phyloP scores from a whole-genome alignment of 129 eudicot genomes.

The Chrysanthemum makinoi region DNA sequence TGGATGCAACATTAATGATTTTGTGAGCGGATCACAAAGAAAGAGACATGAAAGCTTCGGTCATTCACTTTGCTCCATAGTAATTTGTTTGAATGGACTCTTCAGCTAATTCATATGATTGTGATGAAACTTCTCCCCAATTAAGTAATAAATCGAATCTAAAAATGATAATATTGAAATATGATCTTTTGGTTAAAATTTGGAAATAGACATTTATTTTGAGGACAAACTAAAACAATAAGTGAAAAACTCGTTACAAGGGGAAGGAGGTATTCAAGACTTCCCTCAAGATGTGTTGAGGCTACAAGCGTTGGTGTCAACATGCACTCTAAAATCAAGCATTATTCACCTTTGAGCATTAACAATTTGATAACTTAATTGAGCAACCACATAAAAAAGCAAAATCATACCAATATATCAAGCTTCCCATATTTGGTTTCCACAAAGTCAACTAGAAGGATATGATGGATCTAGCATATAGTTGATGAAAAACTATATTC shows the following conservation, averaged over 20 bases:
- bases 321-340: constrained; percentile 31
- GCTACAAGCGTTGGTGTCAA: constrained; percentile 18
- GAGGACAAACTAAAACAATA: too few species aligned
- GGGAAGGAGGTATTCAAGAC: too few species aligned
- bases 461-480: constrained; percentile 47
- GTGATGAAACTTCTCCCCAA: constrained; percentile 30
- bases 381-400: background rate
- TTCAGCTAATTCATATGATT: constrained; percentile 41
- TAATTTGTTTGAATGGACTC: constrained; percentile 56
- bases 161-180: background rate
- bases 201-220: too few species aligned
- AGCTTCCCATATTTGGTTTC: constrained; percentile 47
- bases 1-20: constrained; percentile 52
- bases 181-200: background rate
- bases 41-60: constrained; percentile 53
- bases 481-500: constrained; percentile 47
- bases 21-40: constrained; percentile 57
- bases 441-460: constrained; percentile 49
- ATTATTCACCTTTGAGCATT: constrained; percentile 14
- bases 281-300: constrained; percentile 2
- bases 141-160: background rate
- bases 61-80: constrained; percentile 57
- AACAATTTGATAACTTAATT: too few species aligned
- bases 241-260: too few species aligned
- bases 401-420: constrained; percentile 43